Evolutionary conservation across 2,329 filamentous ascomycete genomes (phyloP), one percentile per base, ranked within the genome.

Genomic region (Phyllosticta citriasiana): DNA sequence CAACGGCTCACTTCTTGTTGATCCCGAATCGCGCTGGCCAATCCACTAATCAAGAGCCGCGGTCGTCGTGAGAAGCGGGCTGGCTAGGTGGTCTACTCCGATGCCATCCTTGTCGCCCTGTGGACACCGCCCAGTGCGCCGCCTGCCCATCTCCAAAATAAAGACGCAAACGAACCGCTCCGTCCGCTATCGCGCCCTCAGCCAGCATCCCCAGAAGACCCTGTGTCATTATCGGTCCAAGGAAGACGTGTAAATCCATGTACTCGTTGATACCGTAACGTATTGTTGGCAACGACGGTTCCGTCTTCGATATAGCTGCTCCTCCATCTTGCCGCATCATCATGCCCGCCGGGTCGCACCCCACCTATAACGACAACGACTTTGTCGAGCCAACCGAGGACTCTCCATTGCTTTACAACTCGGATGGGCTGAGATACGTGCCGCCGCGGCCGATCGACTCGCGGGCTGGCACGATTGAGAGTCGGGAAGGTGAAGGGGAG

Each of bases 371-470:
- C 72, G 24, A 79, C 67, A 22, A 66, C 72, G 16, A 78, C 78
- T 63, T 77, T 47, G 40, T n/a, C 78, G 56, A 56, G 72, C 76
- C 68, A n/a, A 65, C 72, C 24, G 79, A 81, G 67, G 78, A 72
- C 10, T 78, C 78, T 62, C 78, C 78, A 55, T 70, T 81, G 60
- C 73, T 81, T 47, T 64, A 62, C 33, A 54, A 56, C 6, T 27
- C 24, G 16, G 55, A 63, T 25, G 54, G 47, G 33, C 51, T 59
- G 50, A 33, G 25, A 14, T 51, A 56, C 27, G 14, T 64, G 19
- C 57, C 65, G 10, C 55, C 65, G 10, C 62, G 62, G 53, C 60
- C 65, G 7, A 64, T 71, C 27, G 69, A 70, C 10, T 64, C 70
- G 4, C 64, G 62, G 6, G 67, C 64, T 63, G 69, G 65, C 2